A percentile compares a stretch with the other conserved stretches of the same genome.
These are phyloP conservation scores for Wickerhamomyces chambardii DNA, from an alignment of 805 yeast species.

Conservation along the genomic window DNA sequence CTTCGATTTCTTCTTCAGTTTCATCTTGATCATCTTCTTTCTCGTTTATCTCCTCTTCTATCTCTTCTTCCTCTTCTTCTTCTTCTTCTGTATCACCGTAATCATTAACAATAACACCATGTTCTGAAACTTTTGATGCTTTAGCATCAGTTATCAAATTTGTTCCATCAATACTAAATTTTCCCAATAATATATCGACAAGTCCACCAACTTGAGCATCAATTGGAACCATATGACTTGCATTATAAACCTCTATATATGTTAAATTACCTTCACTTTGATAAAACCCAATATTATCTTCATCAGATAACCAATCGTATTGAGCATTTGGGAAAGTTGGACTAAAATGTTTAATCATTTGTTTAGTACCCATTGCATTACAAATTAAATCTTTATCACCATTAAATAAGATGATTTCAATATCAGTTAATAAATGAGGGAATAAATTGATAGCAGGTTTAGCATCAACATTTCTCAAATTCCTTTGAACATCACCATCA, in stretches of 20 bases:
- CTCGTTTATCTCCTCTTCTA: background rate
- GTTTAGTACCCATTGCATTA: slow-evolving; percentile 69
- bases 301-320: slow-evolving; percentile 39
- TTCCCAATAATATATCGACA: slow-evolving; percentile 37
- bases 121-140: slow-evolving; percentile 6
- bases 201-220: slow-evolving; percentile 69
- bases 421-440: slow-evolving; percentile 50
- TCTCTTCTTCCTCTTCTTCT: background rate
- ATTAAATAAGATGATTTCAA: slow-evolving; percentile 66
- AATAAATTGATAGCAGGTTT: slow-evolving; percentile 55
- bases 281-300: slow-evolving; percentile 30
- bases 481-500: slow-evolving; percentile 42
- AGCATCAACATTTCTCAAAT: slow-evolving; percentile 42
- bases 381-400: slow-evolving; percentile 90
- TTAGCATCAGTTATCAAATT: slow-evolving; percentile 18
- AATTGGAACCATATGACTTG: slow-evolving; percentile 93
- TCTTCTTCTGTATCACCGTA: background rate
- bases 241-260: slow-evolving; percentile 59
- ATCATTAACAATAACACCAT: slow-evolving; percentile 9
- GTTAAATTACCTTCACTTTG: slow-evolving; percentile 66
- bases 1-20: background rate
- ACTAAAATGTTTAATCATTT: slow-evolving; percentile 46
- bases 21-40: slow-evolving; percentile 1
- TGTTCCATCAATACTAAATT: slow-evolving; percentile 10
- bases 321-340: slow-evolving; percentile 33